Percentiles rank a stretch among this genome's conserved stretches.
Conservation (phyloP, 352 stramenopile genomes). For the Pythium rhizo-oryzae region DNA sequence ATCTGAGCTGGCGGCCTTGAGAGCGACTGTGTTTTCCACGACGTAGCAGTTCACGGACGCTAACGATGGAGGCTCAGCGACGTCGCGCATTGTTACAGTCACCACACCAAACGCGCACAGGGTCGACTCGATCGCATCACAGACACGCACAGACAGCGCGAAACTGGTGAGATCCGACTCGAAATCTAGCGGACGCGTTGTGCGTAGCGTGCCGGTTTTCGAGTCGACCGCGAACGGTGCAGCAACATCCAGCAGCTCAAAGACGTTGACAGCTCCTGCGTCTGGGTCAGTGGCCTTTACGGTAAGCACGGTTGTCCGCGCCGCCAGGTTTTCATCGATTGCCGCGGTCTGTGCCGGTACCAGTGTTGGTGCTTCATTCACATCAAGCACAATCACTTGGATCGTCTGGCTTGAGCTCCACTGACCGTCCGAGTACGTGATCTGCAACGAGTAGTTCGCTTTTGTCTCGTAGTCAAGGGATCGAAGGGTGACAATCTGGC, state of each 20-base stretch:
- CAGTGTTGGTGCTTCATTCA: slow-evolving; percentile 53
- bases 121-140: slow-evolving; percentile 31
- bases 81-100: slow-evolving; percentile 34
- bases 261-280: slow-evolving; percentile 27
- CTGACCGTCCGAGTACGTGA: slow-evolving; percentile 38
- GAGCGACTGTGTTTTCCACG: slow-evolving; percentile 48
- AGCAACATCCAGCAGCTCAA: slow-evolving; percentile 29
- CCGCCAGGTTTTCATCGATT: slow-evolving; percentile 43
- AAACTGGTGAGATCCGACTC: slow-evolving; percentile 41
- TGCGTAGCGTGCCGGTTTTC: slow-evolving; percentile 34
- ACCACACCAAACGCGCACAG: slow-evolving; percentile 49
- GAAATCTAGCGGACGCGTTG: slow-evolving; percentile 47
- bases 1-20: slow-evolving; percentile 21
- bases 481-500: slow-evolving; percentile 41
- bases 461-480: slow-evolving; percentile 44
- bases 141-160: slow-evolving; percentile 47
- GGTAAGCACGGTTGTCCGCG: slow-evolving; percentile 34
- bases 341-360: slow-evolving; percentile 23
- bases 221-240: slow-evolving; percentile 27
- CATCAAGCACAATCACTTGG: slow-evolving; percentile 42
- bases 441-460: slow-evolving; percentile 12
- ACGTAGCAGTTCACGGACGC: slow-evolving; percentile 33
- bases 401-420: slow-evolving; percentile 32
- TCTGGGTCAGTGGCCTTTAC: slow-evolving; percentile 45
- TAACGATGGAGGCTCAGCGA: slow-evolving; percentile 43